phyloP scores from a whole-genome alignment of 345 rosid species.

The Melastoma malabathricum region DNA sequence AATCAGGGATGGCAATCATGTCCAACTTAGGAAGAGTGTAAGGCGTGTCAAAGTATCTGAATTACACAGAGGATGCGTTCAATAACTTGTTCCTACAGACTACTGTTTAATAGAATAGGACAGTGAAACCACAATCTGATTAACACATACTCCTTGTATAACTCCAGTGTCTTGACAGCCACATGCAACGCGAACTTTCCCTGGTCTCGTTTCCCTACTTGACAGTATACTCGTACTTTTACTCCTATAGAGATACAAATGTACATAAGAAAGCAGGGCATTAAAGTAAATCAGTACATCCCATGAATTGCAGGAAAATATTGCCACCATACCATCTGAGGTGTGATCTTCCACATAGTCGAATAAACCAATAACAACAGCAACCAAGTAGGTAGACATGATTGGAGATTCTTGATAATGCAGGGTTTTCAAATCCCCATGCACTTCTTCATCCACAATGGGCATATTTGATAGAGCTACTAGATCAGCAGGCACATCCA shows the following conservation, averaged over 20 bases:
- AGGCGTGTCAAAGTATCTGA: conserved; percentile 80
- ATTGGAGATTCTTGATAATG: conserved; percentile 75
- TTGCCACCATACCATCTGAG: conserved; percentile 48
- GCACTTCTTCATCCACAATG: conserved; percentile 45
- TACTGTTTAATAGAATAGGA: neutral
- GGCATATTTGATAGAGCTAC: conserved; percentile 97
- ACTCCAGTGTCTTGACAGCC: conserved; percentile 76
- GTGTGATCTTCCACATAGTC: conserved; percentile 83
- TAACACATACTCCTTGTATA: conserved; percentile 63
- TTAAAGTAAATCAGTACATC: neutral
- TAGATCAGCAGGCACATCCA: conserved; percentile 69
- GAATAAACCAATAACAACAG: conserved; percentile 81
- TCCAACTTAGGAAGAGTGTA: conserved; percentile 89
- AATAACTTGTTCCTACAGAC: neutral
- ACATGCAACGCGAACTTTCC: conserved; percentile 90
- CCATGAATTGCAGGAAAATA: neutral
- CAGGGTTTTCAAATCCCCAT: conserved; percentile 53
- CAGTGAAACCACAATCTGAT: conserved; percentile 2
- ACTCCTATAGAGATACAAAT: conserved; percentile 32
- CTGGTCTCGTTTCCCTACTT: conserved; percentile 77
- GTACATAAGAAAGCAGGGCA: conserved; percentile 1
- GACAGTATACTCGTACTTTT: conserved; percentile 84
- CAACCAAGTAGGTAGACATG: conserved; percentile 96
- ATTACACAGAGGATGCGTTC: conserved; percentile 1
- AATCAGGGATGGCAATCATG: conserved; percentile 97